Percentiles rank a stretch among this genome's conserved stretches.
These are phyloP conservation scores for Durusdinium trenchii DNA, from an alignment of 73 alveolate species.

Conservation along the genomic window DNA sequence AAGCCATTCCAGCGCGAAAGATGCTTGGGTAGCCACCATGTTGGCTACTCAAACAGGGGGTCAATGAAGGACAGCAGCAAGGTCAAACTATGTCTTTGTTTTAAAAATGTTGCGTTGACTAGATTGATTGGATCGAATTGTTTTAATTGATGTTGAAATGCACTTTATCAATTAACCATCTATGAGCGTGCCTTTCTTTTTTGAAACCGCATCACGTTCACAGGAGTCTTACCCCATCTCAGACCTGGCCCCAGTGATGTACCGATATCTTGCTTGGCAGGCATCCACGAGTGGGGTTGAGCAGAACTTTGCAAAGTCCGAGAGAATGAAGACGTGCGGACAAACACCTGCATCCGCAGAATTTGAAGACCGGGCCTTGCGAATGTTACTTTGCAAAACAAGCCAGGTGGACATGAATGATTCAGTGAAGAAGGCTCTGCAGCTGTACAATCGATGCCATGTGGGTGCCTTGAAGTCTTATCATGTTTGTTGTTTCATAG, in stretches of 20 bases:
- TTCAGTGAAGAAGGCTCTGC: background rate
- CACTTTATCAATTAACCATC: background rate
- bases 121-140: too few relatives aligned
- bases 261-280: slow-evolving; percentile 41
- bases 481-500: background rate
- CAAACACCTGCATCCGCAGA: background rate
- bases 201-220: too few relatives aligned
- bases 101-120: too few relatives aligned
- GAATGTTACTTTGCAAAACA: background rate
- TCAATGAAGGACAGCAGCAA: slow-evolving; percentile 33
- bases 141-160: too few relatives aligned
- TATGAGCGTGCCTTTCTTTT: too few relatives aligned
- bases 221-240: background rate
- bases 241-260: background rate
- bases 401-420: background rate
- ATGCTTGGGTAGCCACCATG: slow-evolving; percentile 33
- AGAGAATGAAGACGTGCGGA: background rate
- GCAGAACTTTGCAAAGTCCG: background rate
- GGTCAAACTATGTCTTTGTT: too few relatives aligned
- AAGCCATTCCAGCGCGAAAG: background rate
- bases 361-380: background rate
- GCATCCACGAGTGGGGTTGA: slow-evolving; percentile 42
- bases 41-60: slow-evolving; percentile 10
- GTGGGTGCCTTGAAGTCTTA: background rate
- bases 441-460: slow-evolving; percentile 8